phyloP scores from a whole-genome alignment of 345 rosid genomes.

The Boechera retrofracta region DNA sequence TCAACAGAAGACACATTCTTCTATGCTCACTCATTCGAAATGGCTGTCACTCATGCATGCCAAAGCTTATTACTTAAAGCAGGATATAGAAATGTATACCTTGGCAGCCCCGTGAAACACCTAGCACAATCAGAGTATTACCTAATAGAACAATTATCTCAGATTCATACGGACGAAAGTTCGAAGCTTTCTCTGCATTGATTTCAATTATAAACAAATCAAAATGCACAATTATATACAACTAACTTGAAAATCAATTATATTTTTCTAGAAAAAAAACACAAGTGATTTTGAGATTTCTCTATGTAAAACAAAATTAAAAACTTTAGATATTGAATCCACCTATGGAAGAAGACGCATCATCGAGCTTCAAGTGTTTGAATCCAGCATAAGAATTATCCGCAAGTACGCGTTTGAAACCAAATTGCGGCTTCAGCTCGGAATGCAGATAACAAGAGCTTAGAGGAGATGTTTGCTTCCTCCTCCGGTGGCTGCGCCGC shows the following conservation, averaged over 20 bases:
- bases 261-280: neutral
- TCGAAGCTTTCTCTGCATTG: constrained; percentile 44
- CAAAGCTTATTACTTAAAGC: constrained; percentile 5
- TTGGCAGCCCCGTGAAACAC: constrained; percentile 97
- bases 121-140: constrained; percentile 53
- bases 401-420: constrained; percentile 77
- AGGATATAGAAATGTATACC: constrained; percentile 47
- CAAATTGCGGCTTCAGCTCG: constrained; percentile 68
- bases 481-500: constrained; percentile 51
- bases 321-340: constrained; percentile 8
- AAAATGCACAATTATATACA: constrained; percentile 2
- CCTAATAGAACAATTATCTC: constrained; percentile 65
- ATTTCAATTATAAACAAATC: constrained; percentile 17
- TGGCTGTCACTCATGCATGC: neutral
- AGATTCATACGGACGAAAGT: constrained; percentile 65
- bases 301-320: constrained; percentile 4
- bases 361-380: constrained; percentile 62
- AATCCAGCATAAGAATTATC: constrained; percentile 85
- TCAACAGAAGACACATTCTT: neutral
- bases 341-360: constrained; percentile 38
- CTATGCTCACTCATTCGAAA: constrained; percentile 1
- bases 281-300: neutral
- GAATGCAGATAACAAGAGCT: constrained; percentile 70
- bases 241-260: neutral
- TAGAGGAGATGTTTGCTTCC: constrained; percentile 41